These are phyloP conservation scores for Aspergillus thermomutatus DNA, from an alignment of 2,329 filamentous ascomycete genomes.

Conservation along the genomic window DNA sequence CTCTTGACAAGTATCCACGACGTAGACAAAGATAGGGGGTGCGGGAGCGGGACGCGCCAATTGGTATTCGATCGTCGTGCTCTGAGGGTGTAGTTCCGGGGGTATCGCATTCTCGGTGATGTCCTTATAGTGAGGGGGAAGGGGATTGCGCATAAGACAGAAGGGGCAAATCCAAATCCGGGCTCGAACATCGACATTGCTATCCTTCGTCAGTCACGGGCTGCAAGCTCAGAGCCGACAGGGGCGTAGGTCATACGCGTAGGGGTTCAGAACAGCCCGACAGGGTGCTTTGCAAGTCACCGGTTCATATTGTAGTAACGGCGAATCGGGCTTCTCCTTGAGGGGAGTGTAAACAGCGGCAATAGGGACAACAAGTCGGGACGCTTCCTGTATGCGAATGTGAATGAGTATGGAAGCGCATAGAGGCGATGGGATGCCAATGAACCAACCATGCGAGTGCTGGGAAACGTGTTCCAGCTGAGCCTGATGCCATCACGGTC, in stretches of 20 bases:
- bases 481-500: constrained; percentile 93
- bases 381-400: constrained; percentile 69
- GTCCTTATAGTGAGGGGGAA: constrained; percentile 67
- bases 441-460: constrained; percentile 81
- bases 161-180: constrained; percentile 68
- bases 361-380: constrained; percentile 89
- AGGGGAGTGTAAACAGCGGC: constrained; percentile 92
- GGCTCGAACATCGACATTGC: constrained; percentile 64
- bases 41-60: constrained; percentile 60
- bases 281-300: constrained; percentile 96
- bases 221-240: not conserved
- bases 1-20: constrained; percentile 68
- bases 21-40: constrained; percentile 65
- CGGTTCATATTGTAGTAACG: constrained; percentile 89
- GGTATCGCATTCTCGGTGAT: constrained; percentile 64
- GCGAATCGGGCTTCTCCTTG: constrained; percentile 87
- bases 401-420: constrained; percentile 17
- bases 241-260: constrained; percentile 63
- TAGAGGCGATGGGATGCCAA: constrained; percentile 5
- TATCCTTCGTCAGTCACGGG: constrained; percentile 30
- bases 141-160: constrained; percentile 63
- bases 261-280: constrained; percentile 92
- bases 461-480: constrained; percentile 98
- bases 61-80: constrained; percentile 65
- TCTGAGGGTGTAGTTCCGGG: constrained; percentile 62